A percentile compares a stretch with the other conserved stretches of the same genome.
phyloP scores from a whole-genome alignment of 495 filamentous ascomycete species.

The Aspergillus ostianus region DNA sequence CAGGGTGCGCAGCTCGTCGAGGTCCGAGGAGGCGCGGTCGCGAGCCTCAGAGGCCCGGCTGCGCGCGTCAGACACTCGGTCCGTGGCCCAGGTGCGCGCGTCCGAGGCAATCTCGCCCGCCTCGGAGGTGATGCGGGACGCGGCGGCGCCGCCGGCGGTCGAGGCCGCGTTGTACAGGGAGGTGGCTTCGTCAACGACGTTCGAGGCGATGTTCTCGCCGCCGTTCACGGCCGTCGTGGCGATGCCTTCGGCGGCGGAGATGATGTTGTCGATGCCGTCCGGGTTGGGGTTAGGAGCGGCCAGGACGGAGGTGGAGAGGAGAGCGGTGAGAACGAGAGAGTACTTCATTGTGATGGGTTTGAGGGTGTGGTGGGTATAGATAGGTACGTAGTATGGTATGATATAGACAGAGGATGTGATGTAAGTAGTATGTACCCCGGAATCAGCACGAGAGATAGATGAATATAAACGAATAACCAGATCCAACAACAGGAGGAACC shows the following conservation, averaged over 20 bases:
- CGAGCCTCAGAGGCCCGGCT: conserved; percentile 19
- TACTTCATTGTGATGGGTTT: conserved; percentile 16
- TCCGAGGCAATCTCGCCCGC: conserved; percentile 19
- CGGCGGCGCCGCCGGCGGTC: conserved; percentile 11
- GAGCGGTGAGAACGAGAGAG: conserved; percentile 14
- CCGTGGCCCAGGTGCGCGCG: conserved; percentile 15
- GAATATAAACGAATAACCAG: background rate
- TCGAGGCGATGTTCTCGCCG: conserved; percentile 12
- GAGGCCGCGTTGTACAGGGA: conserved; percentile 11
- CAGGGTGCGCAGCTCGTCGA: conserved; percentile 16
- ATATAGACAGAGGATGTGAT: background rate
- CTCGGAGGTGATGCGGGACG: conserved; percentile 14
- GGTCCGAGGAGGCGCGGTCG: conserved; percentile 19
- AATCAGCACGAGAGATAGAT: background rate
- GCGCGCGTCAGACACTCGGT: conserved; percentile 13
- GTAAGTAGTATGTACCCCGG: background rate
- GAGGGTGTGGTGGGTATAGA: conserved; percentile 1
- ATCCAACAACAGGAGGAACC: background rate
- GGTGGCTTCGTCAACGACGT: conserved; percentile 4
- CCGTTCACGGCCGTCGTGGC: conserved; percentile 8
- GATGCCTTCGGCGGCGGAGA: conserved; percentile 12
- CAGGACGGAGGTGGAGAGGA: conserved; percentile 19
- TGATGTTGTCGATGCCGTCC: conserved; percentile 10
- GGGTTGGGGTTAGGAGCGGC: conserved; percentile 9
- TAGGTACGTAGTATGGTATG: background rate